phyloP scores from a whole-genome alignment of 1,284 basidiomycete genomes.

The Puccinia novopanici region DNA sequence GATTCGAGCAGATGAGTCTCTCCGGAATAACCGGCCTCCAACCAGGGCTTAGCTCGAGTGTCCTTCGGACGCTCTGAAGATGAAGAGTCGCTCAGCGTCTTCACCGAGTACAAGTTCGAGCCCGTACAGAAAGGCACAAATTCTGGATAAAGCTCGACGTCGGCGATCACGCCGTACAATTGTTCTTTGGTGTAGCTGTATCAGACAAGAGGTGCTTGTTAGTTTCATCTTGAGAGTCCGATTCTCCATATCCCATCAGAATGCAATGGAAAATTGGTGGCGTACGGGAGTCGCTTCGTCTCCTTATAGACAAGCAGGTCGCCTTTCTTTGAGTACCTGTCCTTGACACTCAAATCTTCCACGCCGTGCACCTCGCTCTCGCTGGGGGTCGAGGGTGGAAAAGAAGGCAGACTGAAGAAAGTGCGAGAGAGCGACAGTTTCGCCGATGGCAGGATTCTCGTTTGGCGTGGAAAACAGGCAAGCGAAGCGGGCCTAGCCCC shows the following conservation, averaged over 20 bases:
- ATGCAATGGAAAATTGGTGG: neutral
- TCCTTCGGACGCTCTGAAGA: neutral
- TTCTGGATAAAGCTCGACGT: constrained; percentile 48
- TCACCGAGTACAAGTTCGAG: constrained; percentile 31
- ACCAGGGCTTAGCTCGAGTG: constrained; percentile 20
- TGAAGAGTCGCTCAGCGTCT: constrained; percentile 22
- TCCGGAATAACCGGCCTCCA: constrained; percentile 31
- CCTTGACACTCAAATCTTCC: constrained; percentile 23
- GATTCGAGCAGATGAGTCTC: constrained; percentile 41
- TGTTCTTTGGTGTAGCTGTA: constrained; percentile 46
- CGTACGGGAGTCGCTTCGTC: constrained; percentile 42
- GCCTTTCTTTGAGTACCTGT: constrained; percentile 40
- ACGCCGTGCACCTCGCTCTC: constrained; percentile 9
- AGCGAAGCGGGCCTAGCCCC: neutral
- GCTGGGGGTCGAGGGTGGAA: constrained; percentile 21
- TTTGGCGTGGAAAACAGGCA: neutral
- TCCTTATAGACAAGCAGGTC: constrained; percentile 45
- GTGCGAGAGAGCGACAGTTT: neutral
- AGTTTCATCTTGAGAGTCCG: neutral
- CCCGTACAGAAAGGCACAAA: constrained; percentile 48
- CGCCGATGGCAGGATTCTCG: neutral
- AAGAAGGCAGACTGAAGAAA: constrained; percentile 47
- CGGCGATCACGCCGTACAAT: constrained; percentile 42
- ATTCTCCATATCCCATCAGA: neutral
- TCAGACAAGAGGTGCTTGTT: neutral